Conservation (phyloP, 345 rosid genomes). For the Acer saccharum region DNA sequence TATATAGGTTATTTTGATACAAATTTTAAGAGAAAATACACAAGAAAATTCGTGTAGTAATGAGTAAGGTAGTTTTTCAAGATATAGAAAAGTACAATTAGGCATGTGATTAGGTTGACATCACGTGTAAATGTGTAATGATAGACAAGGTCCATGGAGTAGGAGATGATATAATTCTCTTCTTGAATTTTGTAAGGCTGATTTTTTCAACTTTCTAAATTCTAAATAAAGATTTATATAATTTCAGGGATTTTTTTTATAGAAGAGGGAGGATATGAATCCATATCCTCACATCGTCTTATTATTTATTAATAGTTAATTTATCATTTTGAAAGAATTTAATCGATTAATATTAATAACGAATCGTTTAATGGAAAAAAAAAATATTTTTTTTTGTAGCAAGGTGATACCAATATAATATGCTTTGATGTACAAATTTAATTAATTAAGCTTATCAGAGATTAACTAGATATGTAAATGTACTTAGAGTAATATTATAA, state of each 20-base stretch:
- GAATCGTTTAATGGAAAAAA: too few species aligned
- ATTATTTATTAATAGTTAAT: too few species aligned
- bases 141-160: too few species aligned
- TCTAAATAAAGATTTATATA: not conserved
- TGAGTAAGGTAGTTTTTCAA: not conserved
- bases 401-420: not conserved
- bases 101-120: constrained; percentile 22
- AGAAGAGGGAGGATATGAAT: too few species aligned
- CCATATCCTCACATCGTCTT: too few species aligned
- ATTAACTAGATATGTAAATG: not conserved
- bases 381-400: not conserved
- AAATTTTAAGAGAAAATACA: not conserved
- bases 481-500: too few species aligned
- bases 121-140: constrained; percentile 5
- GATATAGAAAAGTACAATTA: constrained; percentile 11
- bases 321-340: not conserved
- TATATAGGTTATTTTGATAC: not conserved
- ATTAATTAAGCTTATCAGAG: not conserved
- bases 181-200: not conserved
- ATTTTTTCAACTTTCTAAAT: not conserved
- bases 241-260: too few species aligned
- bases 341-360: not conserved
- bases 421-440: not conserved
- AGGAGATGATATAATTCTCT: not conserved
- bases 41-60: not conserved